Evolutionary conservation across 2,329 filamentous ascomycete genomes (phyloP).

Genomic region (Calonectria hongkongensis): DNA sequence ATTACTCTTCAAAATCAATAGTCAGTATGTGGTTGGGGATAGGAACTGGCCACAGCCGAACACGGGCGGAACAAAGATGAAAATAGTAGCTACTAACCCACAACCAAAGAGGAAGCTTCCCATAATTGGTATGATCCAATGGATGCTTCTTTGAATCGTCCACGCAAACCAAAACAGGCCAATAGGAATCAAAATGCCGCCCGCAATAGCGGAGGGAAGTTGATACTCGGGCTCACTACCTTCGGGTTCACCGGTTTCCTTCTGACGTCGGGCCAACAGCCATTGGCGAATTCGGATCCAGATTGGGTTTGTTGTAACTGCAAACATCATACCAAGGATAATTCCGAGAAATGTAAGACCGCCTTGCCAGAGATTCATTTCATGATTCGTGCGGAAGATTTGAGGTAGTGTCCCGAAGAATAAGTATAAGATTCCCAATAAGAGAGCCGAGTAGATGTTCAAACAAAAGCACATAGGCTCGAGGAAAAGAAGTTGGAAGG

Average conservation of each 20-base stretch:
- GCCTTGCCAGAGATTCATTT: constrained; percentile 79
- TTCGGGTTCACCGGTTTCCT: constrained; percentile 32
- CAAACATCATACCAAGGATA: constrained; percentile 33
- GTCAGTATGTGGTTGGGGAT: background rate
- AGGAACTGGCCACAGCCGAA: background rate
- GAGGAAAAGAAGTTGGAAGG: constrained; percentile 83
- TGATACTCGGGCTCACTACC: constrained; percentile 43
- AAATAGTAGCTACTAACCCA: background rate
- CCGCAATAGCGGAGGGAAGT: constrained; percentile 39
- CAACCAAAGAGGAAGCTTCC: constrained; percentile 46
- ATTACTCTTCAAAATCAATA: constrained; percentile 10
- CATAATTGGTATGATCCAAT: constrained; percentile 47
- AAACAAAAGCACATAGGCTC: constrained; percentile 89
- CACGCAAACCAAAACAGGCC: constrained; percentile 48
- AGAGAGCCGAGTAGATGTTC: constrained; percentile 85
- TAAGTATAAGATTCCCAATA: constrained; percentile 87
- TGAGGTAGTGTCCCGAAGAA: constrained; percentile 90
- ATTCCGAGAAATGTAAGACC: constrained; percentile 46
- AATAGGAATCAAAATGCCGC: constrained; percentile 40
- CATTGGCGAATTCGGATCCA: constrained; percentile 40
- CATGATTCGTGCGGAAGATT: constrained; percentile 83
- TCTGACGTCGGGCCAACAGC: constrained; percentile 28
- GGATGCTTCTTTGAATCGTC: constrained; percentile 39
- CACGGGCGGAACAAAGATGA: background rate
- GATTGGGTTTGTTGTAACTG: constrained; percentile 35